A percentile compares a stretch with the other conserved stretches of the same genome.
Evolutionary conservation across 441 rosid species (phyloP).

Genomic region (Rhodomyrtus psidioides): DNA sequence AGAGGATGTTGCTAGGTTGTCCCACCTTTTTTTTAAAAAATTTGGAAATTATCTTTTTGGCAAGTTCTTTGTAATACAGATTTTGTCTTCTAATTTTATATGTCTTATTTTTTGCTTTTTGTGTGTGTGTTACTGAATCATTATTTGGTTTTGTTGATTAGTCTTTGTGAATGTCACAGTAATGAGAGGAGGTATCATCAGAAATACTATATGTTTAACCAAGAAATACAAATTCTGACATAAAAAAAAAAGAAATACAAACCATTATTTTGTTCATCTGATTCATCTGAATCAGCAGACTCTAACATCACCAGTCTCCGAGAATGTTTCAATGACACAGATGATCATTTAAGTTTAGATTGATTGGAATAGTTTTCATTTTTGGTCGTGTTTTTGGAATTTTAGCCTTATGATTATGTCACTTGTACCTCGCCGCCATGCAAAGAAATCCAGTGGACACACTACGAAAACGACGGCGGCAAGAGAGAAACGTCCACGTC

Average conservation of each 20-base stretch:
- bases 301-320: neutral
- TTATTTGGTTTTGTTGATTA: neutral
- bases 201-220: neutral
- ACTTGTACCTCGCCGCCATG: neutral
- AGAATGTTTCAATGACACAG: neutral
- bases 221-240: neutral
- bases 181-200: neutral
- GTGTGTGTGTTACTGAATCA: fast-evolving
- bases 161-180: neutral
- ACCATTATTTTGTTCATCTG: neutral
- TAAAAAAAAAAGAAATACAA: neutral
- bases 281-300: neutral
- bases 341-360: too few species aligned
- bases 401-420: neutral
- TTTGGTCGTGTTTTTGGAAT: too few species aligned
- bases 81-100: too few species aligned
- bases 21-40: too few species aligned
- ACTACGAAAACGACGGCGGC: neutral
- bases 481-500: neutral
- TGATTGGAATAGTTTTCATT: too few species aligned
- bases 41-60: too few species aligned
- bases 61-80: too few species aligned
- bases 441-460: neutral
- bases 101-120: neutral
- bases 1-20: neutral